Conservation (phyloP, 352 stramenopile species). For the Saprolegnia parasitica region DNA sequence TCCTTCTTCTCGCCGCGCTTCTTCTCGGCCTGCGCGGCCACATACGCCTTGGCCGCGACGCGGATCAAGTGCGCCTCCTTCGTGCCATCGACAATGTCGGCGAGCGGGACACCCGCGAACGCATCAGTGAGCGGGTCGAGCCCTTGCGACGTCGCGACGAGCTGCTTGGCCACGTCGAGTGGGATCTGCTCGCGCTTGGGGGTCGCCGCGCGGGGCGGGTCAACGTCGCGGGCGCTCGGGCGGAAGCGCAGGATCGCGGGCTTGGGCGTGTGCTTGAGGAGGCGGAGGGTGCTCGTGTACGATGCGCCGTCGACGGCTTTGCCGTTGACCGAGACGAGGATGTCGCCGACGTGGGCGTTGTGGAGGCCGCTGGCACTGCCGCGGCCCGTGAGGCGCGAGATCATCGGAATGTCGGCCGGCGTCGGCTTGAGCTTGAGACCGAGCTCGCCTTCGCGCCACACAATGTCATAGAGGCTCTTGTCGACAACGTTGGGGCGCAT, state of each 20-base stretch:
- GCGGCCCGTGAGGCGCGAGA: slow-evolving; percentile 81
- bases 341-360: slow-evolving; percentile 74
- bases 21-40: slow-evolving; percentile 51
- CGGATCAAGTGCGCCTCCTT: slow-evolving; percentile 73
- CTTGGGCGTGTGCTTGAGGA: slow-evolving; percentile 85
- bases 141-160: slow-evolving; percentile 72
- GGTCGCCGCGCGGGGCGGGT: not conserved
- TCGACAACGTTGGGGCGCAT: slow-evolving; percentile 36
- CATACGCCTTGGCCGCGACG: slow-evolving; percentile 76
- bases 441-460: slow-evolving; percentile 81
- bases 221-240: slow-evolving; percentile 31
- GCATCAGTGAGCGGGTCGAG: slow-evolving; percentile 56
- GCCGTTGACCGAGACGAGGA: slow-evolving; percentile 81
- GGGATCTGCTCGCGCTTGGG: slow-evolving; percentile 56
- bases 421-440: slow-evolving; percentile 83
- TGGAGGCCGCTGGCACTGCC: slow-evolving; percentile 75
- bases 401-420: slow-evolving; percentile 63
- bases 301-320: slow-evolving; percentile 69
- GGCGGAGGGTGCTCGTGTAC: slow-evolving; percentile 79
- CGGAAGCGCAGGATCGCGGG: slow-evolving; percentile 76
- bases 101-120: slow-evolving; percentile 72
- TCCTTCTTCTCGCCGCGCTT: slow-evolving; percentile 45
- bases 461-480: slow-evolving; percentile 68
- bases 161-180: slow-evolving; percentile 67
- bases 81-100: slow-evolving; percentile 67